Percentiles rank a stretch among this genome's conserved stretches.
phyloP scores from a whole-genome alignment of 257 asterid genomes.

The Solanum tarapatanum region DNA sequence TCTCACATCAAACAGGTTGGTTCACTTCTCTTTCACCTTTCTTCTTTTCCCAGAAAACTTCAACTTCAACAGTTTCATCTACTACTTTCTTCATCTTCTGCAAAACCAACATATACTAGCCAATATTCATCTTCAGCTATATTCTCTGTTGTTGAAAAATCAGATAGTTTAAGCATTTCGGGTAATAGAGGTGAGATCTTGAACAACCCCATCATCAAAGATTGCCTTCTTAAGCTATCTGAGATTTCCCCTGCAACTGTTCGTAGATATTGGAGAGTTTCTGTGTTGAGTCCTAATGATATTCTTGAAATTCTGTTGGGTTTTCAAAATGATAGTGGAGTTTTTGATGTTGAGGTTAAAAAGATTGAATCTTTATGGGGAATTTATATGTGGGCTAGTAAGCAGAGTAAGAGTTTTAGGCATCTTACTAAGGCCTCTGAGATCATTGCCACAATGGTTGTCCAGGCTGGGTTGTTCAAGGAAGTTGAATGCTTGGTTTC shows the following conservation, averaged over 20 bases:
- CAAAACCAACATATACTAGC: slow-evolving; percentile 6
- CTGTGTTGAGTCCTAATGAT: slow-evolving; percentile 47
- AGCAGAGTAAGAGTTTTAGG: slow-evolving; percentile 30
- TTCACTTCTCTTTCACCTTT: not conserved
- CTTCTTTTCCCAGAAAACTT: not conserved
- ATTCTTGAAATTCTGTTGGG: slow-evolving; percentile 58
- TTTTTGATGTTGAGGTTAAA: slow-evolving; percentile 32
- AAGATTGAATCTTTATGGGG: slow-evolving; percentile 70
- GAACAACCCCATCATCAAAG: slow-evolving; percentile 25
- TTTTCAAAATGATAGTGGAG: slow-evolving; percentile 32
- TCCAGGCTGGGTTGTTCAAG: slow-evolving; percentile 32
- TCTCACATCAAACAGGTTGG: slow-evolving; percentile 10
- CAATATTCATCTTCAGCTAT: slow-evolving; percentile 16
- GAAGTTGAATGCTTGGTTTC: slow-evolving; percentile 66
- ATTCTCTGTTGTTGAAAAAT: slow-evolving; percentile 24
- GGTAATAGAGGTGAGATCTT: slow-evolving; percentile 26
- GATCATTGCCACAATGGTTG: slow-evolving; percentile 75
- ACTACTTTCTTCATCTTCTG: not conserved
- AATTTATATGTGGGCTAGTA: slow-evolving; percentile 49
- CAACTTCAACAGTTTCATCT: not conserved
- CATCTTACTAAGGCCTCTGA: slow-evolving; percentile 53
- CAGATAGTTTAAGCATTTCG: slow-evolving; percentile 15
- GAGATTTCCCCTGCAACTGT: slow-evolving; percentile 36
- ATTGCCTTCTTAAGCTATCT: slow-evolving; percentile 44
- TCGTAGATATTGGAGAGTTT: slow-evolving; percentile 71